Percentiles rank a stretch among this genome's conserved stretches.
phyloP scores from a whole-genome alignment of 1,284 basidiomycete species.

The Neotropicomus parvogracilis region DNA sequence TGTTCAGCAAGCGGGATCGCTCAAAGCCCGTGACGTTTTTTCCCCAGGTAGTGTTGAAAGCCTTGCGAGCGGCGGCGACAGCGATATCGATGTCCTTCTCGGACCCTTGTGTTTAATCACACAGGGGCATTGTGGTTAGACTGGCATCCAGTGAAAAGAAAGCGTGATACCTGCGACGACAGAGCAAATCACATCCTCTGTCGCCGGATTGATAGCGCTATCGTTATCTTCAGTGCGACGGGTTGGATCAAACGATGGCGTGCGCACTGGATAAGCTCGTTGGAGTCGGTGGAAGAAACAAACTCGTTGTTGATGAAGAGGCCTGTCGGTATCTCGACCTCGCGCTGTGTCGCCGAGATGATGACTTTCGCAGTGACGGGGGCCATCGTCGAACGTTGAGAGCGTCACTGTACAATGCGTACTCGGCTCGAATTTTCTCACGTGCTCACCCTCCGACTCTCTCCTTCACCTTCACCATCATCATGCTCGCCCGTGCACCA shows the following conservation, averaged over 20 bases:
- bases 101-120: constrained; percentile 47
- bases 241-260: constrained; percentile 7
- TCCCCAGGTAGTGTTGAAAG: constrained; percentile 89
- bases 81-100: constrained; percentile 78
- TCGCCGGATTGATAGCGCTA: constrained; percentile 70
- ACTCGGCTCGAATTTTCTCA: constrained; percentile 26
- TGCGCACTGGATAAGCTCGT: constrained; percentile 54
- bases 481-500: constrained; percentile 41
- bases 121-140: constrained; percentile 22
- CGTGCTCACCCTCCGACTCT: constrained; percentile 12
- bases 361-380: constrained; percentile 35
- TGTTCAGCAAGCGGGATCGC: constrained; percentile 75
- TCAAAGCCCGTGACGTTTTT: constrained; percentile 81
- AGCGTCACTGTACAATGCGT: too few relatives aligned
- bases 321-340: constrained; percentile 69
- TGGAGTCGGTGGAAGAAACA: constrained; percentile 62
- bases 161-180: constrained; percentile 69
- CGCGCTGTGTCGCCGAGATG: constrained; percentile 44
- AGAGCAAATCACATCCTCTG: constrained; percentile 66
- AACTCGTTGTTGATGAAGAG: constrained; percentile 92
- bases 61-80: constrained; percentile 78
- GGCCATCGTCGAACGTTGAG: constrained; percentile 42
- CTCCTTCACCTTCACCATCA: constrained; percentile 18
- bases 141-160: too few relatives aligned
- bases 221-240: constrained; percentile 12